These are phyloP conservation scores for Stylosanthes scabra DNA, from an alignment of 331 rosid species.

Conservation along the genomic window DNA sequence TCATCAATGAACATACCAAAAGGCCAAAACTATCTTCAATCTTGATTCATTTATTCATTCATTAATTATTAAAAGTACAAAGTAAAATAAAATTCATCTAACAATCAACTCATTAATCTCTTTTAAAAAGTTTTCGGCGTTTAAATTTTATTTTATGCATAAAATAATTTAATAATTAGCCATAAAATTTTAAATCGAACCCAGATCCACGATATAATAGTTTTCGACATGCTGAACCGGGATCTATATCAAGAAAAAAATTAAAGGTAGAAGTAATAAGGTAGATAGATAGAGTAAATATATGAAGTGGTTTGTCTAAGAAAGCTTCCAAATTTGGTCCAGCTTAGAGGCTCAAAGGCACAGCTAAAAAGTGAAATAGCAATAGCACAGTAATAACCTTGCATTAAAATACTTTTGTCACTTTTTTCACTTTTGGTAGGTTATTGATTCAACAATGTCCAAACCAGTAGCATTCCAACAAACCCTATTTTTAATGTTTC, in stretches of 20 bases:
- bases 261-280: neutral
- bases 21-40: too few relatives aligned
- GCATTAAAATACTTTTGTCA: neutral
- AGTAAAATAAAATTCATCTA: too few relatives aligned
- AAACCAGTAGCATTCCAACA: neutral
- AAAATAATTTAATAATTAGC: neutral
- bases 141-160: neutral
- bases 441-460: too few relatives aligned
- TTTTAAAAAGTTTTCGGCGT: too few relatives aligned
- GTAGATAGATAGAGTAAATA: neutral
- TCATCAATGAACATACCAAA: too few relatives aligned
- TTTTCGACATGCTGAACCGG: too few relatives aligned
- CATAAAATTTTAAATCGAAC: neutral
- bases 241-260: too few relatives aligned
- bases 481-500: neutral
- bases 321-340: neutral
- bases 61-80: too few relatives aligned
- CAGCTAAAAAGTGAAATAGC: constrained; percentile 15
- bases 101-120: too few relatives aligned
- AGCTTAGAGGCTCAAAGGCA: neutral
- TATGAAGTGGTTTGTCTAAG: neutral
- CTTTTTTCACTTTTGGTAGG: neutral
- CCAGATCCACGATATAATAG: too few relatives aligned
- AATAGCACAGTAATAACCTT: constrained; percentile 10
- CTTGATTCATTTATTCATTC: too few relatives aligned